phyloP scores from a whole-genome alignment of 805 yeast species.

The Maudiozyma barnettii region DNA sequence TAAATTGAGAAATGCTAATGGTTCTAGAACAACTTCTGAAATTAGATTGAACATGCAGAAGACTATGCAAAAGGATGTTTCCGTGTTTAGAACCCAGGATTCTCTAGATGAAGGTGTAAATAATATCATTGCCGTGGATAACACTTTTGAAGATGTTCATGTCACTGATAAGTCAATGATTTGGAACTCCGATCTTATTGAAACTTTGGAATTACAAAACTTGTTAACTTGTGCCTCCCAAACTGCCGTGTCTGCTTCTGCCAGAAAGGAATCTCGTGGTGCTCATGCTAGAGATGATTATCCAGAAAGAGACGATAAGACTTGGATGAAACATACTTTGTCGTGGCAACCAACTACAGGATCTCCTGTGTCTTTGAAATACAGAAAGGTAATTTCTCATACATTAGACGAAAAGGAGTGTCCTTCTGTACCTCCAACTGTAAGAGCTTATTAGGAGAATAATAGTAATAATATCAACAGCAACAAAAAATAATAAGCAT shows the following conservation, averaged over 20 bases:
- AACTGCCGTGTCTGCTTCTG: constrained; percentile 89
- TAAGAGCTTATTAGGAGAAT: constrained; percentile 68
- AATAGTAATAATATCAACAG: no score
- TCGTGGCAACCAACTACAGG: constrained; percentile 79
- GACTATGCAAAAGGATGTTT: constrained; percentile 93
- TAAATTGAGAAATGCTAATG: constrained; percentile 73
- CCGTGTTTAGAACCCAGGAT: constrained; percentile 92
- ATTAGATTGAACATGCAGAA: constrained; percentile 90
- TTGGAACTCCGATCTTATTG: constrained; percentile 96
- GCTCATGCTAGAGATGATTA: constrained; percentile 98
- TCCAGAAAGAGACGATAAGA: constrained; percentile 88
- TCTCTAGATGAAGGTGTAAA: constrained; percentile 86
- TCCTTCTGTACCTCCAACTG: constrained; percentile 93
- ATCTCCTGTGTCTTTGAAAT: constrained; percentile 61
- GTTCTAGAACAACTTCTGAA: constrained; percentile 74
- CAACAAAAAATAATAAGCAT: neutral
- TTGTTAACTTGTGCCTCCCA: constrained; percentile 94
- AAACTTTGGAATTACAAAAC: constrained; percentile 92
- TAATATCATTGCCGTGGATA: constrained; percentile 67
- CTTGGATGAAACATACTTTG: constrained; percentile 97
- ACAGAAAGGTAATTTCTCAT: constrained; percentile 74
- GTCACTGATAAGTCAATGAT: constrained; percentile 96
- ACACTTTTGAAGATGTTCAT: constrained; percentile 62
- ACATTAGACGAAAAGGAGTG: constrained; percentile 90
- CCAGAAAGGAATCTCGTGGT: constrained; percentile 96